A percentile compares a stretch with the other conserved stretches of the same genome.
Conservation (phyloP, 305 asterid genomes). For the Nicotiana rustica region DNA sequence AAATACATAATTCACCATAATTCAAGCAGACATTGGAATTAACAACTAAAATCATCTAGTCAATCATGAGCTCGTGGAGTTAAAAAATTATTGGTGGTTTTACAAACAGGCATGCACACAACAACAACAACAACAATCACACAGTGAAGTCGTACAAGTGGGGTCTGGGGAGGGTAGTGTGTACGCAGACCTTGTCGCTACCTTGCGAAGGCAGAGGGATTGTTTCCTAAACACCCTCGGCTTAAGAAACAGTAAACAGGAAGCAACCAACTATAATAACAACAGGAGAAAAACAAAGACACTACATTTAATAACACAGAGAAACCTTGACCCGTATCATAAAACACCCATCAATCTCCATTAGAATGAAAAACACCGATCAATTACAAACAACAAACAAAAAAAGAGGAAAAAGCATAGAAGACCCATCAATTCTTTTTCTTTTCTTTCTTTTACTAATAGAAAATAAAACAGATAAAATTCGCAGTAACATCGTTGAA, state of each 20-base stretch:
- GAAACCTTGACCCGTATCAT: not conserved
- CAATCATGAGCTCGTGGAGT: not conserved
- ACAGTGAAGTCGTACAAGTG: no score
- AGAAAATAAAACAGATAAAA: not conserved
- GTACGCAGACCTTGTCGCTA: no score
- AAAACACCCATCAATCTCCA: not conserved
- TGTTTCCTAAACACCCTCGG: no score
- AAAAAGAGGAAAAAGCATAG: no score
- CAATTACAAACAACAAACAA: not conserved
- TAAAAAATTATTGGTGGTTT: not conserved
- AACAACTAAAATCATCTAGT: conserved; percentile 5
- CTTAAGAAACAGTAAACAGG: no score
- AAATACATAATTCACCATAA: conserved; percentile 3
- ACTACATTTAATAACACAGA: not conserved
- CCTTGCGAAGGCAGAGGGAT: no score
- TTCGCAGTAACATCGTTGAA: not conserved
- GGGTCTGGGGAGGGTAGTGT: no score
- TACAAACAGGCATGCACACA: not conserved
- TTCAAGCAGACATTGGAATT: not conserved
- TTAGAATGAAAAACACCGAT: not conserved
- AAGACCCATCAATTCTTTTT: not conserved
- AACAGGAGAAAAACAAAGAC: no score
- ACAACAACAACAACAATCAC: no score
- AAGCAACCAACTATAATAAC: no score
- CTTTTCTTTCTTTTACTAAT: no score